Evolutionary conservation across 495 filamentous ascomycete species (phyloP), one percentile per base, ranked within the genome.

Genomic region (Hapsidospora chrysogenum): DNA sequence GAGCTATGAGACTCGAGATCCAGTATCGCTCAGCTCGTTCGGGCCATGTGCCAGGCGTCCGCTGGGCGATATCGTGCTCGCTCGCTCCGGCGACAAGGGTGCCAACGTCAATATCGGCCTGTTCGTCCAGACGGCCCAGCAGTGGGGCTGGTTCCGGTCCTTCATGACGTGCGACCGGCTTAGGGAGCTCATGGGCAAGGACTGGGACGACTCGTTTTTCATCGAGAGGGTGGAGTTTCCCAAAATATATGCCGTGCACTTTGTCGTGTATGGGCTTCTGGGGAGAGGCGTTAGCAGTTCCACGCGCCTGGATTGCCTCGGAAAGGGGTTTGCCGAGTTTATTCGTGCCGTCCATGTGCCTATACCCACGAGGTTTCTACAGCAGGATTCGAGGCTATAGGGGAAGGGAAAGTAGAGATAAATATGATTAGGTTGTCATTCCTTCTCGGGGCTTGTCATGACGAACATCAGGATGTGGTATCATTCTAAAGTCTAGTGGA

Each of bases 211-310:
- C 2, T 41, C 35, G 42, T 54, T 54, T 14, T 35, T 21, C 18
- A 11, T 35, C 13, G 33, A 35, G 33, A 21, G 33, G 9, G 70
- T 68, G 36, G 68, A 73, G 41, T 47, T 64, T 11, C 53, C 53
- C 1, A 50, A 51, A 17, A 39, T 55, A 15, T 40, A 43, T 26
- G 58, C 54, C 0, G 67, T 73, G 18, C 68, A 73, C 45, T 73
- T 71, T 50, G 47, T 73, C 16, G 60, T 74, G 26, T 59, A 63
- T 32, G 65, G 70, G 35, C 40, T 64, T 18, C 45, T 76, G 17
- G 69, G 69, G 25, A 54, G 68, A 7, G 70, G 69, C 3, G 67
- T 70, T 1, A 60, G 53, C 11, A 61, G 58, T 27, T 64, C 61
- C 0, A 60, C 55, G 11, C 63, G 54, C 1, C 54, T 64, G 21